Percentiles rank a stretch among this genome's conserved stretches.
Evolutionary conservation across 1,284 basidiomycete genomes (phyloP).

Genomic region (Rhodotorula sp.): DNA sequence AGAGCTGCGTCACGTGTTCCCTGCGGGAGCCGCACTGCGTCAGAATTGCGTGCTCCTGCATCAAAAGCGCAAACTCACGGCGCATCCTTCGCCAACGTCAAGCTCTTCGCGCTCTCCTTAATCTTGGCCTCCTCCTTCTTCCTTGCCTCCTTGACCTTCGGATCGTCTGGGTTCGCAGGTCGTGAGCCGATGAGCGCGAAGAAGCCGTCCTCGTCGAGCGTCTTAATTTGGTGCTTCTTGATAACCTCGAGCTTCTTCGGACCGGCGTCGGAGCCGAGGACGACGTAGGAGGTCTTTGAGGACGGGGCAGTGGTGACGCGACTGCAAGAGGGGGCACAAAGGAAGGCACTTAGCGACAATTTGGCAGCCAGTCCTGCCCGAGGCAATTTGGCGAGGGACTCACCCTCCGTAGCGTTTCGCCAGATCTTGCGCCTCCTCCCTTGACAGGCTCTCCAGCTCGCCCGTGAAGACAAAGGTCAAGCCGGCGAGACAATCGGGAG

Average conservation of each 20-base stretch:
- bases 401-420: conserved; percentile 91
- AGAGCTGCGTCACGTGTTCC: conserved; percentile 61
- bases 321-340: conserved; percentile 44
- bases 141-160: conserved; percentile 52
- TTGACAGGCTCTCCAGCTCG: conserved; percentile 78
- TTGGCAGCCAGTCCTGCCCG: background rate
- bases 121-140: conserved; percentile 76
- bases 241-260: conserved; percentile 81
- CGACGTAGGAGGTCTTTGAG: conserved; percentile 82
- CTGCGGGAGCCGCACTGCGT: background rate
- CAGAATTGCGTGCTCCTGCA: no score
- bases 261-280: conserved; percentile 85
- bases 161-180: conserved; percentile 24
- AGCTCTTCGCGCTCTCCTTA: conserved; percentile 62
- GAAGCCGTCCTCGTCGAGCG: conserved; percentile 84
- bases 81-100: conserved; percentile 55
- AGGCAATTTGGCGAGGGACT: conserved; percentile 45
- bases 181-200: conserved; percentile 67
- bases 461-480: conserved; percentile 95
- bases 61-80: conserved; percentile 8
- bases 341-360: background rate
- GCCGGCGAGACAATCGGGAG: conserved; percentile 77
- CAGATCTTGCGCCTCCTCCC: conserved; percentile 82
- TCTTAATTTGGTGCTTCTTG: conserved; percentile 69
- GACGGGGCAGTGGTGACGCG: conserved; percentile 85